Evolutionary conservation across 306 rosid species (phyloP).

Genomic region (Argentina anserina): DNA sequence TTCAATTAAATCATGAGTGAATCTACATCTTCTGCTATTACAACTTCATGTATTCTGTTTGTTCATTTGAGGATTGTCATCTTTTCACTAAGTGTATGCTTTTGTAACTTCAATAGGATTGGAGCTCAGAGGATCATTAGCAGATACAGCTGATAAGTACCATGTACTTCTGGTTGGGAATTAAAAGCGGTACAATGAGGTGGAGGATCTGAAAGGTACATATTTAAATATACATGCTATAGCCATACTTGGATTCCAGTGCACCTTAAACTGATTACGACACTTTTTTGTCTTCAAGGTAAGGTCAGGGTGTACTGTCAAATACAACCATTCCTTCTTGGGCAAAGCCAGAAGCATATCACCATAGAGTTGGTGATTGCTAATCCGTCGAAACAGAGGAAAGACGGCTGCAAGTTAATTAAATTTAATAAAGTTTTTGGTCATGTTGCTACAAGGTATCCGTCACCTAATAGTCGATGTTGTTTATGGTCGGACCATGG

Average conservation of each 20-base stretch:
- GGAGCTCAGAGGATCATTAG: conserved; percentile 76
- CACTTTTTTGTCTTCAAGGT: conserved; percentile 42
- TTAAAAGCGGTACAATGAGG: conserved; percentile 84
- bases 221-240: background rate
- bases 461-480: conserved; percentile 4
- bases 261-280: conserved; percentile 21
- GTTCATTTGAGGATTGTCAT: background rate
- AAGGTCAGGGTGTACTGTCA: conserved; percentile 96
- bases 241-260: conserved; percentile 2
- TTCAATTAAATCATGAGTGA: no score
- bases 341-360: conserved; percentile 78
- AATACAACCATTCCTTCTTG: conserved; percentile 89
- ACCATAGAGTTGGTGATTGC: conserved; percentile 64
- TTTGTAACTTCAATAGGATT: conserved; percentile 34
- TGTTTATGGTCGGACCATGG: no score
- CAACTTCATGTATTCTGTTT: conserved; percentile 12
- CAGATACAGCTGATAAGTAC: conserved; percentile 88
- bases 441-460: conserved; percentile 81
- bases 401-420: conserved; percentile 68
- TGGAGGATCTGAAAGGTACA: conserved; percentile 93
- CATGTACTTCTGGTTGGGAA: conserved; percentile 79
- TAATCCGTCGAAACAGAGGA: conserved; percentile 88
- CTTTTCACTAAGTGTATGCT: conserved; percentile 20
- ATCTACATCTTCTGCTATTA: background rate
- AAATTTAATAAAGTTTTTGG: conserved; percentile 94